Conservation (phyloP, 2,329 filamentous ascomycete species). For the Phialophora verrucosa region DNA sequence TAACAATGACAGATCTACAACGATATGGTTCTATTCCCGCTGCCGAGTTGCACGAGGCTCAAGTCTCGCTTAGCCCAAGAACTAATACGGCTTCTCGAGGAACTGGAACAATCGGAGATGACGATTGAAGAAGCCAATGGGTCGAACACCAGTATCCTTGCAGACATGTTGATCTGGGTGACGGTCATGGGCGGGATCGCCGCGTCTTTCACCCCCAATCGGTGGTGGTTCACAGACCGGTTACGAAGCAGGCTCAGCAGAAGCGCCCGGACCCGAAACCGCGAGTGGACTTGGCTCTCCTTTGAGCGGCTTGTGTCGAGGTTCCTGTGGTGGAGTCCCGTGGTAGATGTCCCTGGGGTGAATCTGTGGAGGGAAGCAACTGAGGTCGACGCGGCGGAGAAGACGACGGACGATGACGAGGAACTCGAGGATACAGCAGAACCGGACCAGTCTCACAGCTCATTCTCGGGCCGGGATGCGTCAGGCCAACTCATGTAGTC, state of each 20-base stretch:
- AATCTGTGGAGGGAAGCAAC: background rate
- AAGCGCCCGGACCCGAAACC: background rate
- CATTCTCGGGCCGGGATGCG: no score
- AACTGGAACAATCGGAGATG: background rate
- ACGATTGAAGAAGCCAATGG: background rate
- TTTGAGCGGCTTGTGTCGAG: background rate
- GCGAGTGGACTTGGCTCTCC: background rate
- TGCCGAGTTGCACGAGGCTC: slow-evolving; percentile 1
- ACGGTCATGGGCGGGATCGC: background rate
- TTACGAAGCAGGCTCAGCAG: background rate
- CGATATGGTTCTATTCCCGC: background rate
- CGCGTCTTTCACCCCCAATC: background rate
- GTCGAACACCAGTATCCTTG: background rate
- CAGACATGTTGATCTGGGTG: background rate
- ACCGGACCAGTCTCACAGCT: no score
- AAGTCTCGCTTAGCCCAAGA: background rate
- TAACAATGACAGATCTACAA: background rate
- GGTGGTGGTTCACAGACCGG: background rate
- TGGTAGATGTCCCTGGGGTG: background rate
- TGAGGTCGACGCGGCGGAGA: background rate
- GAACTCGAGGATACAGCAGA: background rate
- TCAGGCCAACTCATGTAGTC: no score
- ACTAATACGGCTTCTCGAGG: background rate
- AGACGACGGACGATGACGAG: background rate
- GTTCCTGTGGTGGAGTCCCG: background rate